Conservation (phyloP, 78 protist species). For the Goniomonas avonlea region DNA sequence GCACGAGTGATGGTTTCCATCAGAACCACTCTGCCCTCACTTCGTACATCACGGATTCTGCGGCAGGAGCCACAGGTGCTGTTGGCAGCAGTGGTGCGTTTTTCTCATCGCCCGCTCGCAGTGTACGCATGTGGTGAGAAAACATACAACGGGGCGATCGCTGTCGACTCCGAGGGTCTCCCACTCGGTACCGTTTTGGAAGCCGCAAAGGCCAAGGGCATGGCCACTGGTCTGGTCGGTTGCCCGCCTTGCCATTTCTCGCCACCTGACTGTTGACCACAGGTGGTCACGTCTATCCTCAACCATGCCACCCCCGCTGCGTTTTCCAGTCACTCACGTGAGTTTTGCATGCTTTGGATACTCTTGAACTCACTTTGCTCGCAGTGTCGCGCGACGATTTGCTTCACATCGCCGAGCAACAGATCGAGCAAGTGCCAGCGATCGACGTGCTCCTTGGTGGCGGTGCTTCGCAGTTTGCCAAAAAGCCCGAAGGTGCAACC, state of each 20-base stretch:
- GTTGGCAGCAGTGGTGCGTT: too few species aligned
- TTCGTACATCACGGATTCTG: conserved; percentile 2
- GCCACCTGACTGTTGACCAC: too few species aligned
- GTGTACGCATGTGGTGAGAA: not conserved
- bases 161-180: not conserved
- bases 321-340: too few species aligned
- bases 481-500: not conserved
- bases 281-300: conserved; percentile 2
- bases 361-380: too few species aligned
- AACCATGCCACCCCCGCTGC: not conserved
- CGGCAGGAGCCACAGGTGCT: not conserved
- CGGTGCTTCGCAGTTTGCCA: not conserved
- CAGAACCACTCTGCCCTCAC: not conserved
- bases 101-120: too few species aligned
- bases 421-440: not conserved
- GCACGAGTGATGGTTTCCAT: too few species aligned
- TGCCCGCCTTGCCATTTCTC: too few species aligned
- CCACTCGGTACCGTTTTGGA: not conserved
- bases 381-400: not conserved
- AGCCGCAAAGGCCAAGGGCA: not conserved
- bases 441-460: not conserved
- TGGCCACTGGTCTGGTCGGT: conserved; percentile 6
- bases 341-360: too few species aligned
- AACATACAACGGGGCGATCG: conserved; percentile 3
- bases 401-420: not conserved